Percentiles rank a stretch among this genome's conserved stretches.
phyloP scores from a whole-genome alignment of 169 alveolate species.

The Toxoplasma gondii region DNA sequence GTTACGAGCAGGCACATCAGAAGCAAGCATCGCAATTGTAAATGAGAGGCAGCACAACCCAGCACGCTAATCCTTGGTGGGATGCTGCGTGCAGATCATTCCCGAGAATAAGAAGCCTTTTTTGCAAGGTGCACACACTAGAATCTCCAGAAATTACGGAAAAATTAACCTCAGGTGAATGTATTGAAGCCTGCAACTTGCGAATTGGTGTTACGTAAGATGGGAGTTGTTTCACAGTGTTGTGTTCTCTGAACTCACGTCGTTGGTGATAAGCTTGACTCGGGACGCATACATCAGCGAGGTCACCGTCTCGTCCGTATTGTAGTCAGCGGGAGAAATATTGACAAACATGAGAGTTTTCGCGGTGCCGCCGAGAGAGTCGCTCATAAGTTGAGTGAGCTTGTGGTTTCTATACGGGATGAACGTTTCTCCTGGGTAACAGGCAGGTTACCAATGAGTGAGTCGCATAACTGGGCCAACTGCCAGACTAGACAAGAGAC shows the following conservation, averaged over 20 bases:
- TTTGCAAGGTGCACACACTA: too few relatives aligned
- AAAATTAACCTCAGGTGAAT: too few relatives aligned
- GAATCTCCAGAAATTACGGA: too few relatives aligned
- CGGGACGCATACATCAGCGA: conserved; percentile 87
- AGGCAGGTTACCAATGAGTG: background rate
- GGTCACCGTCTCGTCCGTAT: conserved; percentile 85
- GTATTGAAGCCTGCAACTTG: too few relatives aligned
- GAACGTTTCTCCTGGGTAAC: conserved; percentile 74
- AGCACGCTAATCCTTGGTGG: too few relatives aligned
- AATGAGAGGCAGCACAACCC: too few relatives aligned
- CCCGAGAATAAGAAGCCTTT: too few relatives aligned
- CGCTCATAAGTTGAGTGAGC: conserved; percentile 90
- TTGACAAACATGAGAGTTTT: conserved; percentile 91
- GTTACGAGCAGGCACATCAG: too few relatives aligned
- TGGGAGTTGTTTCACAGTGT: too few relatives aligned
- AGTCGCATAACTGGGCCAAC: background rate
- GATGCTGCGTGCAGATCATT: too few relatives aligned
- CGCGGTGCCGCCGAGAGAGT: conserved; percentile 89
- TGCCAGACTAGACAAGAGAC: background rate
- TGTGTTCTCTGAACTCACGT: conserved; percentile 48
- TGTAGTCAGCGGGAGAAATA: conserved; percentile 89
- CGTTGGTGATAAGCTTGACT: conserved; percentile 86
- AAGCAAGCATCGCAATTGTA: too few relatives aligned
- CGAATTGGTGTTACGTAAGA: too few relatives aligned
- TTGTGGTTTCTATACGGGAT: conserved; percentile 89